These are phyloP conservation scores for Apostasia ramifera DNA, from an alignment of 106 monocot genomes.

Conservation along the genomic window DNA sequence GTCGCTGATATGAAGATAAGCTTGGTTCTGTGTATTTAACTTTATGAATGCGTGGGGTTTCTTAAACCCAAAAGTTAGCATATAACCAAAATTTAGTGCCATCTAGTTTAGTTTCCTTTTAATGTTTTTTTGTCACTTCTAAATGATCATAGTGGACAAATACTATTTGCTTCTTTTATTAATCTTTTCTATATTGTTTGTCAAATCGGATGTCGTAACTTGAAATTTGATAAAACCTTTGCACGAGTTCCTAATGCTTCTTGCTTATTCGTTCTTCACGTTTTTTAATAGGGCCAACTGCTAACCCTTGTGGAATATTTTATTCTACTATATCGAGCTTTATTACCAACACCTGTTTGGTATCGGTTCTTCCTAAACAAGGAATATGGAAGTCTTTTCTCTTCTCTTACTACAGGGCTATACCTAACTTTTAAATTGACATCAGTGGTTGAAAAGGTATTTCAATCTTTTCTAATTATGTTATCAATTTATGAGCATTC, in stretches of 20 bases:
- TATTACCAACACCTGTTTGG: constrained; percentile 88
- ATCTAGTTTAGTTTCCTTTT: too few species aligned
- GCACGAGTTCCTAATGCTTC: not conserved
- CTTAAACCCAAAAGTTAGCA: too few species aligned
- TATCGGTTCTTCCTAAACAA: constrained; percentile 94
- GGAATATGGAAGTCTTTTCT: constrained; percentile 88
- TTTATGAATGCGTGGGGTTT: too few species aligned
- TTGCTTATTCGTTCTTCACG: not conserved
- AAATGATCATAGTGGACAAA: too few species aligned
- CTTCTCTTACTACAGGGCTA: constrained; percentile 83
- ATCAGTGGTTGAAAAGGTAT: constrained; percentile 83
- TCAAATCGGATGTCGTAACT: not conserved
- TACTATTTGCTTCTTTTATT: too few species aligned
- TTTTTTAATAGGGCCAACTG: constrained; percentile 68
- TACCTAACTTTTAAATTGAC: constrained; percentile 94
- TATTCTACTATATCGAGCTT: constrained; percentile 77
- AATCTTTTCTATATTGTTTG: too few species aligned
- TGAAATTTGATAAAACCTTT: not conserved
- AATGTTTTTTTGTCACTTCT: too few species aligned
- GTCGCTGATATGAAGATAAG: too few species aligned
- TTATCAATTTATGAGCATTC: not conserved
- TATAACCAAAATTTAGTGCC: too few species aligned
- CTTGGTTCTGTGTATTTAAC: too few species aligned
- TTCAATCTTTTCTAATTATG: not conserved
- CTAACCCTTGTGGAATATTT: constrained; percentile 87